Percentiles rank a stretch among this genome's conserved stretches.
These are phyloP conservation scores for Apodospora peruviana DNA, from an alignment of 495 filamentous ascomycete genomes.

Conservation along the genomic window DNA sequence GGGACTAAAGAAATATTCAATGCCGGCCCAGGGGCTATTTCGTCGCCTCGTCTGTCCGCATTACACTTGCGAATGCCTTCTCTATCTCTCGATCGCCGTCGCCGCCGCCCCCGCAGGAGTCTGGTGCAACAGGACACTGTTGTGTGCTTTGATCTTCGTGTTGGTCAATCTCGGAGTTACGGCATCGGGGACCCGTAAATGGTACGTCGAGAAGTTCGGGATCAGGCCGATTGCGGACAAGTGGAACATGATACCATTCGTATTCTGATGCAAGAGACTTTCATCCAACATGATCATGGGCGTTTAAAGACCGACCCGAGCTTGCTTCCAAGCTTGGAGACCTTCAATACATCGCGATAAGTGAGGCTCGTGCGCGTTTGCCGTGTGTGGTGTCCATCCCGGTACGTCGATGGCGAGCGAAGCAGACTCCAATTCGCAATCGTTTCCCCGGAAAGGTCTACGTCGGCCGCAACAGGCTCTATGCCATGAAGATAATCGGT, in stretches of 20 bases:
- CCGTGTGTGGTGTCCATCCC: conserved; percentile 54
- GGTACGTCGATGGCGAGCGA: conserved; percentile 52
- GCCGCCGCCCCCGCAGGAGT: conserved; percentile 60
- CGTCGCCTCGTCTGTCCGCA: conserved; percentile 73
- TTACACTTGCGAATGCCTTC: conserved; percentile 79
- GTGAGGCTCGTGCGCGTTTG: conserved; percentile 77
- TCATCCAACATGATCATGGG: conserved; percentile 2
- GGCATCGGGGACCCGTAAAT: conserved; percentile 67
- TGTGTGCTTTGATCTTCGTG: conserved; percentile 66
- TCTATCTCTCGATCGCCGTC: conserved; percentile 76
- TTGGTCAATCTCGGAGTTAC: conserved; percentile 75
- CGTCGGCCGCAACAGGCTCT: conserved; percentile 53
- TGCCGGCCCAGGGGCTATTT: conserved; percentile 67
- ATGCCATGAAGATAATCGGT: conserved; percentile 74
- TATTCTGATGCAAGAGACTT: conserved; percentile 53
- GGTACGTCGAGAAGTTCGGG: conserved; percentile 81
- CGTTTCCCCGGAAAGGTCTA: conserved; percentile 51
- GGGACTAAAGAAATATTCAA: conserved; percentile 74
- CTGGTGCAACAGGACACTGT: conserved; percentile 66
- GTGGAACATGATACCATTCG: conserved; percentile 78
- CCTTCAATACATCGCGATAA: conserved; percentile 87
- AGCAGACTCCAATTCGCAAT: conserved; percentile 83
- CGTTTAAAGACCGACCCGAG: conserved; percentile 52
- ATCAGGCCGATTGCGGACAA: conserved; percentile 54
- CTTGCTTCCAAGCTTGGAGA: conserved; percentile 67